phyloP scores from a whole-genome alignment of 164 flowering plant species.

The Kingdonia uniflora region DNA sequence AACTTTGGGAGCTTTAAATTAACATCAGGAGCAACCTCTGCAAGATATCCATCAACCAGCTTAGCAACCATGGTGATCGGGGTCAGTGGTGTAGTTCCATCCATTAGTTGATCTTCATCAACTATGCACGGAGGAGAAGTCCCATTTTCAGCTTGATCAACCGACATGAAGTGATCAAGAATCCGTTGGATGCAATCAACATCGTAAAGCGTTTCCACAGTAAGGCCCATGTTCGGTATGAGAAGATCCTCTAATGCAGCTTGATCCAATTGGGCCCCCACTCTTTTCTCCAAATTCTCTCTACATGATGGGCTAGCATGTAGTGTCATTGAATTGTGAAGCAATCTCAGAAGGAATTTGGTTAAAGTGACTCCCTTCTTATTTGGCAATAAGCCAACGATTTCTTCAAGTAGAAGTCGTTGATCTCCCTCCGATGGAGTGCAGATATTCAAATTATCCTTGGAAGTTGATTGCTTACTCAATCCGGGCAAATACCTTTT shows the following conservation, averaged over 20 bases:
- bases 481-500: constrained; percentile 45
- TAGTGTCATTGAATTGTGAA: constrained; percentile 47
- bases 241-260: constrained; percentile 63
- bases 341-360: constrained; percentile 49
- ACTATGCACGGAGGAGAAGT: constrained; percentile 25
- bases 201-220: constrained; percentile 63
- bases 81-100: constrained; percentile 30
- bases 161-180: constrained; percentile 50
- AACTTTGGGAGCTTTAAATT: constrained; percentile 56
- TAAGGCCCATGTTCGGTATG: constrained; percentile 58
- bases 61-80: constrained; percentile 67
- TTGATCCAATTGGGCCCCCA: constrained; percentile 63
- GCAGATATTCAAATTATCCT: constrained; percentile 19
- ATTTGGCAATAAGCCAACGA: constrained; percentile 47
- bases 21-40: constrained; percentile 73
- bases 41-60: constrained; percentile 62
- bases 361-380: constrained; percentile 45
- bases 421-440: constrained; percentile 39
- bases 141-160: constrained; percentile 19
- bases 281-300: constrained; percentile 54
- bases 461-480: constrained; percentile 32
- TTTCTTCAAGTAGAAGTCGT: constrained; percentile 57
- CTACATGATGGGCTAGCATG: constrained; percentile 41
- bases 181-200: constrained; percentile 68
- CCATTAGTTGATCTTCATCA: constrained; percentile 44